Evolutionary conservation across 2,329 filamentous ascomycete genomes (phyloP).

Genomic region (Shiraia sp.): DNA sequence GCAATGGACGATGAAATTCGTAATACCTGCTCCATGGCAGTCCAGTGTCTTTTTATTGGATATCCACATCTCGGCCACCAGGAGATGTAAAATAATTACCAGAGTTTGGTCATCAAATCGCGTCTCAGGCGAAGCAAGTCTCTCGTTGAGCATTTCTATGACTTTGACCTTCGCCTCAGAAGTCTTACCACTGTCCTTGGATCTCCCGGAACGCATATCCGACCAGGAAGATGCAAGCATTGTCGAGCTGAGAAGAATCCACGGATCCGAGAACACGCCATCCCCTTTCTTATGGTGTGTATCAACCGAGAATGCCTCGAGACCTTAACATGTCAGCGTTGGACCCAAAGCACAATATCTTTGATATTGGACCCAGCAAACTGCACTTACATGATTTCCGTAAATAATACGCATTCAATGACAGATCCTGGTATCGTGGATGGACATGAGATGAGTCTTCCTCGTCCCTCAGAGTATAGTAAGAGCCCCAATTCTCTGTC

Average conservation of each 20-base stretch:
- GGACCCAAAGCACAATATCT: neutral
- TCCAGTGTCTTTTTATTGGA: conserved; percentile 31
- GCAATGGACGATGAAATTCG: conserved; percentile 22
- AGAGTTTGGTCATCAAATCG: conserved; percentile 30
- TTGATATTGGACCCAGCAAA: neutral
- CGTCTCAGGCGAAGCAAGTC: conserved; percentile 12
- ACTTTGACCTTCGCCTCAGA: conserved; percentile 29
- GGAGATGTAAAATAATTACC: conserved; percentile 33
- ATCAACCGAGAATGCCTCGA: conserved; percentile 25
- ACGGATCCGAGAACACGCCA: conserved; percentile 28
- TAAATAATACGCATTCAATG: conserved; percentile 20
- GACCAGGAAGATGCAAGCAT: conserved; percentile 32
- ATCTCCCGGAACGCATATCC: conserved; percentile 28
- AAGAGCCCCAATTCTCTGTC: conserved; percentile 12
- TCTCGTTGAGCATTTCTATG: conserved; percentile 30
- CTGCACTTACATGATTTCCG: conserved; percentile 20
- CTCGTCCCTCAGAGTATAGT: conserved; percentile 18
- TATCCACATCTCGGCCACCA: conserved; percentile 37
- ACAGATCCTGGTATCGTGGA: conserved; percentile 21
- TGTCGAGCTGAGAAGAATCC: conserved; percentile 30
- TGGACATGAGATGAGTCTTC: conserved; percentile 27
- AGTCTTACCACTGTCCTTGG: conserved; percentile 32
- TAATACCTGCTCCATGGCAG: conserved; percentile 30
- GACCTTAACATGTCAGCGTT: conserved; percentile 12
- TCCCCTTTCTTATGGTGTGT: conserved; percentile 29